phyloP scores from a whole-genome alignment of 768 basidiomycete genomes.

The Rhizopogon vulgaris region DNA sequence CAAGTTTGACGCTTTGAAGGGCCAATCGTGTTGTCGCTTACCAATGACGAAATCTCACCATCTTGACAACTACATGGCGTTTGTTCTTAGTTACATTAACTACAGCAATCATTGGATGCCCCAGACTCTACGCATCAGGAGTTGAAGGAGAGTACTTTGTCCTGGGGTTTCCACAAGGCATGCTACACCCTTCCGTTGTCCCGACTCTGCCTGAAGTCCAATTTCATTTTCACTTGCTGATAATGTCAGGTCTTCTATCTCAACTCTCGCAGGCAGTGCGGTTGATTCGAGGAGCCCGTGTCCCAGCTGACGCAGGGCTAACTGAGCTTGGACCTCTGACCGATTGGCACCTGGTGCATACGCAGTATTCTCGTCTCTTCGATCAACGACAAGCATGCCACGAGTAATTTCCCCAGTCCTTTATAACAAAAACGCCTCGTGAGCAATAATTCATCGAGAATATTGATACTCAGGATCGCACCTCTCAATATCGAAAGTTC shows the following conservation, averaged over 20 bases:
- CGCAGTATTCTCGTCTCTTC: conserved; percentile 58
- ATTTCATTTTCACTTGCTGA: conserved; percentile 5
- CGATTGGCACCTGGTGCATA: conserved; percentile 65
- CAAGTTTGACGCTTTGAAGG: no score
- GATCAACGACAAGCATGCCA: conserved; percentile 84
- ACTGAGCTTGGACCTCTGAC: conserved; percentile 50
- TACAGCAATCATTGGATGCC: conserved; percentile 10
- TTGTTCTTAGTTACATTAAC: not conserved
- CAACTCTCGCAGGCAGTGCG: conserved; percentile 49
- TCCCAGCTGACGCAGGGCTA: conserved; percentile 31
- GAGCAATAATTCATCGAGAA: not conserved
- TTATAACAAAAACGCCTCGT: not conserved
- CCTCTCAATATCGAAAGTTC: conserved; percentile 70
- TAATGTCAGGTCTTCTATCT: conserved; percentile 31
- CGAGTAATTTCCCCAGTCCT: conserved; percentile 76
- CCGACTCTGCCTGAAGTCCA: no score
- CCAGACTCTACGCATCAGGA: conserved; percentile 57
- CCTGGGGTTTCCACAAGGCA: conserved; percentile 66
- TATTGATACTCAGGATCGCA: conserved; percentile 18
- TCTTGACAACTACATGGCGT: no score
- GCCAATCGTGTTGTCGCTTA: no score
- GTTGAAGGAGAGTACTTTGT: conserved; percentile 36
- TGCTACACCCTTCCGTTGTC: conserved; percentile 29
- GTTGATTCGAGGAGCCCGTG: conserved; percentile 41
- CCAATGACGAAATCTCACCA: no score